Evolutionary conservation across 371 early-diverging fungal genomes (phyloP), one percentile per base, ranked within the genome.

Genomic region (Mucor racemosus): DNA sequence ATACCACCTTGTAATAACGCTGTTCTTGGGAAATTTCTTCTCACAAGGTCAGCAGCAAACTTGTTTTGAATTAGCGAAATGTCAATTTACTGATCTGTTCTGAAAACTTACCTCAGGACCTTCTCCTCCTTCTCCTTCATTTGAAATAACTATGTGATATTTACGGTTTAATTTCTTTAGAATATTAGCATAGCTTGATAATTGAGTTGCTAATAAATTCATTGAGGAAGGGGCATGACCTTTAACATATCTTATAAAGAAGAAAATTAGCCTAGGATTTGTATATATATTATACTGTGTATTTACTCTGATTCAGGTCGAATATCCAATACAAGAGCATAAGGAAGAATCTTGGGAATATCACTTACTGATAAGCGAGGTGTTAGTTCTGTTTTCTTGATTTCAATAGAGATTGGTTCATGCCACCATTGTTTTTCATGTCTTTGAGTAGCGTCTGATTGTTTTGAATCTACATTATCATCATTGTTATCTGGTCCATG

Each of bases 211-310:
- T 31, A 79, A 72, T 41, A 88, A 80, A 57, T 86, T 86, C 65
- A 87, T 82, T 9, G 88, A 86, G 13, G 81, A 80, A 13, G 85
- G 86, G 26, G 86, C 70, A 74, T 90, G 90, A 0, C 87, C 88
- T 26, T 73, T 70, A 1, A 70, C 69, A 78, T 86, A 90, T 17
- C 88, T 88, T 71, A 33, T 11, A 19, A 36, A 38, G 11, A 38
- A 3, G 26, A 26, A 26, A 6, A 46, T 46, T 54, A 26, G 10
- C 15, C 15, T 36, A 7, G 11, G 1, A 50, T 5, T 40, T 31
- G n/a, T n/a, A 26, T 36, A 19, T 17, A 33, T 26, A 33, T 31
- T 14, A 31, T 34, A 33, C 13, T 9, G 19, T 26, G n/a, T n/a
- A 72, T 83, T 73, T 80, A 87, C 88, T 85, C 86, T 67, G 81